phyloP scores from a whole-genome alignment of 306 rosid genomes.

The Elaeagnus macrophylla region DNA sequence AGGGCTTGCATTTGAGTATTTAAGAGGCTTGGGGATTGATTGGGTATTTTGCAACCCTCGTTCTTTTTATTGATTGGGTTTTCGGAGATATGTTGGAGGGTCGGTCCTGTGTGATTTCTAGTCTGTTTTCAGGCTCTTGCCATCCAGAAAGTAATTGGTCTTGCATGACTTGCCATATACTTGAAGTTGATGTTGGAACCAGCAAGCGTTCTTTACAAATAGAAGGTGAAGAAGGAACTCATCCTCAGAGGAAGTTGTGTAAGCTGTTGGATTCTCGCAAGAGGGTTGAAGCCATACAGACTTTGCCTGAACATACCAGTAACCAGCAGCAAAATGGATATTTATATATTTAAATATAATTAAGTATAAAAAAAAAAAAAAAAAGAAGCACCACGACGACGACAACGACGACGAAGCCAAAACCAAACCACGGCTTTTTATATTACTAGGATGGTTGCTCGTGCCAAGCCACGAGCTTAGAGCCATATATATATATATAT shows the following conservation, averaged over 20 bases:
- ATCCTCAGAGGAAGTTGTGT: conserved; percentile 39
- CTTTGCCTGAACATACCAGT: conserved; percentile 30
- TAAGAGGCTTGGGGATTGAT: conserved; percentile 13
- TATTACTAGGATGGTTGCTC: no score
- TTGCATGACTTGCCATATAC: conserved; percentile 46
- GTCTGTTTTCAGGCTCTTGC: conserved; percentile 68
- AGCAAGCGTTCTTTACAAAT: conserved; percentile 50
- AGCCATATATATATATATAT: no score
- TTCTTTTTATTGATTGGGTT: conserved; percentile 18
- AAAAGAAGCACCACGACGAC: no score
- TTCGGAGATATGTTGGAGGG: conserved; percentile 77
- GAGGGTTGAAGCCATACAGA: conserved; percentile 20
- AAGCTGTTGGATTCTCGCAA: conserved; percentile 35
- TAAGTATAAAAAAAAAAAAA: no score
- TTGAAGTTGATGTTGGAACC: conserved; percentile 36
- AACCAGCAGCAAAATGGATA: conserved; percentile 27
- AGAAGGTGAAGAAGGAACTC: conserved; percentile 24
- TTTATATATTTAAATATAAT: no score
- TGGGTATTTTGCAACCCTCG: conserved; percentile 12
- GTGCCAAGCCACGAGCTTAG: no score
- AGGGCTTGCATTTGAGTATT: background rate
- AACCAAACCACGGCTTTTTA: no score
- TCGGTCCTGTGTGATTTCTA: conserved; percentile 50
- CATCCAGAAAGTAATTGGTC: conserved; percentile 55
- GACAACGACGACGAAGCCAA: no score